These are phyloP conservation scores for Pyrenula aspistea DNA, from an alignment of 495 filamentous ascomycete species.

Conservation along the genomic window DNA sequence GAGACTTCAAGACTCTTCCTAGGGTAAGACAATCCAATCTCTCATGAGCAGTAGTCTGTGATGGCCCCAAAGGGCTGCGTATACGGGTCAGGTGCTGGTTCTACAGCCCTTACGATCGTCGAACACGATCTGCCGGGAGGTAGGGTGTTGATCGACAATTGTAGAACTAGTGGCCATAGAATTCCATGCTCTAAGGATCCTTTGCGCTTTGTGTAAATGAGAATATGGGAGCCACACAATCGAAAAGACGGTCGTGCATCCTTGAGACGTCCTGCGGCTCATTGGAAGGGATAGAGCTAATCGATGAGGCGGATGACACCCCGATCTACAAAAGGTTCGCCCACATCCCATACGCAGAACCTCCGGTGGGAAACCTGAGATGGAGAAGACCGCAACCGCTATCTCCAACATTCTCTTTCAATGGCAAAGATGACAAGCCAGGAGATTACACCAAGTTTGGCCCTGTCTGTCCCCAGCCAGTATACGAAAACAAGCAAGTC, in stretches of 20 bases:
- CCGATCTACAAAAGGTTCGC: constrained; percentile 15
- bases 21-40: no score
- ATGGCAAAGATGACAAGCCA: constrained; percentile 1
- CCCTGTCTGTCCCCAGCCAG: constrained; percentile 29
- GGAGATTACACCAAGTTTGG: constrained; percentile 32
- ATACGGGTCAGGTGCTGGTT: no score
- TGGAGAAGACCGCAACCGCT: constrained; percentile 30
- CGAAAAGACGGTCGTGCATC: not conserved
- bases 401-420: constrained; percentile 22
- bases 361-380: constrained; percentile 25
- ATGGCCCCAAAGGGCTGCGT: no score
- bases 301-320: not conserved
- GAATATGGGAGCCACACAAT: not conserved
- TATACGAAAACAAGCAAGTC: constrained; percentile 12
- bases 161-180: not conserved
- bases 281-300: not conserved
- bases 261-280: not conserved
- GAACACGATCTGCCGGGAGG: no score
- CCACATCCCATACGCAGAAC: constrained; percentile 33
- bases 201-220: not conserved
- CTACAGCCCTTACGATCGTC: no score
- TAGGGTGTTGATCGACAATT: no score
- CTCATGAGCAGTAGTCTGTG: no score
- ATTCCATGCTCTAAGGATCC: not conserved
- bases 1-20: no score